Evolutionary conservation across 192 early-diverging fungal genomes (phyloP).

Genomic region (Mortierella alpina): DNA sequence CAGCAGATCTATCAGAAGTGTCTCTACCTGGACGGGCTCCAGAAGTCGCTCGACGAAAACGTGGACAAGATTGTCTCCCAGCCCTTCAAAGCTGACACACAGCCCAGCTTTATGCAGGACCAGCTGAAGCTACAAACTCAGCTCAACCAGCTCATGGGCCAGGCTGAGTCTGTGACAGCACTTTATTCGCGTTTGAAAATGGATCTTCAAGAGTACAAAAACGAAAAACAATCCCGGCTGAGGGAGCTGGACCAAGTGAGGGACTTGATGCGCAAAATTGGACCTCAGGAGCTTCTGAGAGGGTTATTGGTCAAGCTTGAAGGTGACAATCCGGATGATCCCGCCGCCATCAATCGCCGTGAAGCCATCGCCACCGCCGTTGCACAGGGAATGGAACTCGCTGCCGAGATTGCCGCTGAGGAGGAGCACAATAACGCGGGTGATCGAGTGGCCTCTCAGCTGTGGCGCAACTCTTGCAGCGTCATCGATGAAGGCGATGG

Average conservation of each 20-base stretch:
- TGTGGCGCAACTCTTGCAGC: slow-evolving; percentile 52
- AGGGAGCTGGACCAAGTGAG: slow-evolving; percentile 51
- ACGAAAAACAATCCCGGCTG: slow-evolving; percentile 47
- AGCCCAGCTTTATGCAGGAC: slow-evolving; percentile 49
- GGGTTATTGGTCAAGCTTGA: slow-evolving; percentile 57
- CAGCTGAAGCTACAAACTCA: slow-evolving; percentile 48
- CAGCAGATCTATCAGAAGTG: slow-evolving; percentile 59
- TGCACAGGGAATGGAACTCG: slow-evolving; percentile 44
- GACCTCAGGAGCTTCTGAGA: slow-evolving; percentile 57
- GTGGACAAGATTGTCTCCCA: slow-evolving; percentile 49
- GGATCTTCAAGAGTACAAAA: slow-evolving; percentile 52
- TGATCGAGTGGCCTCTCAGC: slow-evolving; percentile 24
- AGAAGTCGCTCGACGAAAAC: slow-evolving; percentile 33
- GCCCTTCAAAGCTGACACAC: slow-evolving; percentile 37
- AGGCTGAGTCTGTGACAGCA: slow-evolving; percentile 53
- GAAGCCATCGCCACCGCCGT: slow-evolving; percentile 40
- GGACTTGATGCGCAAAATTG: slow-evolving; percentile 51
- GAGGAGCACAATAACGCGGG: slow-evolving; percentile 4
- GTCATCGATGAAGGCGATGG: slow-evolving; percentile 45
- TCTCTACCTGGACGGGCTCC: slow-evolving; percentile 53
- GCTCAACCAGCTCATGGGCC: slow-evolving; percentile 39
- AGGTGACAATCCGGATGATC: slow-evolving; percentile 27
- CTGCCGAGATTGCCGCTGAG: slow-evolving; percentile 35
- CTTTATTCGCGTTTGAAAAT: slow-evolving; percentile 39
- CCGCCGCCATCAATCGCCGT: slow-evolving; percentile 15